phyloP scores from a whole-genome alignment of 116 monocot genomes.

The Phalaenopsis hybrid region DNA sequence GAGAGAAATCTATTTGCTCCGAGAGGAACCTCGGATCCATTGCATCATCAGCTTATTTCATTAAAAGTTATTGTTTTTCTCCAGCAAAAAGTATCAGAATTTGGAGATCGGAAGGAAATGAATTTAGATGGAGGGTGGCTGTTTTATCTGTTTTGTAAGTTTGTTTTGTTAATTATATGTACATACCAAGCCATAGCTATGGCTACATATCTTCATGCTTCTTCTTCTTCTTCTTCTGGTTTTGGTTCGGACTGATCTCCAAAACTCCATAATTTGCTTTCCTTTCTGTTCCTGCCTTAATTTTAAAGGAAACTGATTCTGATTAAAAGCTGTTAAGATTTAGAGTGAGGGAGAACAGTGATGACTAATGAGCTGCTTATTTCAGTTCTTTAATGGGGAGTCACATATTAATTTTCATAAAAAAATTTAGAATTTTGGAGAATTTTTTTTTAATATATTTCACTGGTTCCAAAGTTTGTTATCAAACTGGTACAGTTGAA shows the following conservation, averaged over 20 bases:
- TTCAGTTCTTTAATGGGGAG: no score
- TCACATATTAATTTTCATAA: no score
- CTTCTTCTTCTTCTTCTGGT: no score
- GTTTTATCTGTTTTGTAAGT: background rate
- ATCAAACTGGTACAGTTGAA: background rate
- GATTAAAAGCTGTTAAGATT: no score
- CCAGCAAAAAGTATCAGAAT: background rate
- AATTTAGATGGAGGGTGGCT: background rate
- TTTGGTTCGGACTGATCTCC: no score
- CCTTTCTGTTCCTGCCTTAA: no score
- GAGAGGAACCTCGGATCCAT: conserved; percentile 85
- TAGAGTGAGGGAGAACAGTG: no score
- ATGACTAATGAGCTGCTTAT: no score
- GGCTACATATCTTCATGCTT: background rate
- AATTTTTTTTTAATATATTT: background rate
- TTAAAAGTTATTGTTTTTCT: background rate
- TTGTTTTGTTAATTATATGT: background rate
- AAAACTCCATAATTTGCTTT: no score
- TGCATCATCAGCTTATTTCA: background rate
- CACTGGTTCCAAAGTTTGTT: background rate
- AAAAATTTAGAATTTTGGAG: background rate
- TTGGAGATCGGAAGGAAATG: no score
- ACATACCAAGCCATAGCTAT: background rate
- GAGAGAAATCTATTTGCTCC: conserved; percentile 34
- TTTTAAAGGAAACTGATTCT: no score